Base-by-base conservation (phyloP, 2,329 filamentous ascomycete genomes). In the Aspergillus pseudonomiae region DNA sequence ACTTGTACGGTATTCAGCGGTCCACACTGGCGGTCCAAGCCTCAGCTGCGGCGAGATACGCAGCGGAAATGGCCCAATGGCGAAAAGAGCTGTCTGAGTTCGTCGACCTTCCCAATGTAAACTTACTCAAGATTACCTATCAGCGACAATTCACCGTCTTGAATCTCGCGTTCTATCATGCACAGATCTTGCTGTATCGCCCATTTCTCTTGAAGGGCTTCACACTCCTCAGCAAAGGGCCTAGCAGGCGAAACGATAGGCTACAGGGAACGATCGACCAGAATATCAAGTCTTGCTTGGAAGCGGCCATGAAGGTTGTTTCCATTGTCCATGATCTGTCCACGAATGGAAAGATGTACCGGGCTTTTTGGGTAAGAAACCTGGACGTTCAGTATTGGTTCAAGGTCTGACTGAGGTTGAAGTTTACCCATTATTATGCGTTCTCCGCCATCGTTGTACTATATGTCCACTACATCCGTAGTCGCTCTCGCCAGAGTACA, bases 361-460 rank as follows among this genome's bases (percentile, higher is more conserved):
- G 73, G 11, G 76, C 77, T 0, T 82, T 81, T 55, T 82, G 80
- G 79, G 79, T 80, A 63, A 66, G 75, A 19, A 12, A 1, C 45
- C 6, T 21, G 9, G 4, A 0, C 26, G 78, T 75, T 77, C 34
- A 16, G 16, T 78, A 52, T 76, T 73, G 1, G 4, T 7, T n/a
- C 6, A 4, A 10, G n/a, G 24, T 28, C 39, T 60, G 19, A 54
- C 36, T 2, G n/a, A 24, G 14, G 4, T n/a, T 6, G 16, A 45
- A 69, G 69, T 70, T 70, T 36, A 71, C 69, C 0, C 79, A 80
- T 28, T 83, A 83, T 60, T 80, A 79, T 59, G 80, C 77, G 1
- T 83, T 83, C 52, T 81, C 74, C 14, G 81, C 81, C 0, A 77
- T 81, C 3, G 79, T 81, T 1, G 74, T 83, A 1, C 70, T 83